Base-by-base conservation (phyloP, 768 basidiomycete genomes). In the Tricholoma bakamatsutake region DNA sequence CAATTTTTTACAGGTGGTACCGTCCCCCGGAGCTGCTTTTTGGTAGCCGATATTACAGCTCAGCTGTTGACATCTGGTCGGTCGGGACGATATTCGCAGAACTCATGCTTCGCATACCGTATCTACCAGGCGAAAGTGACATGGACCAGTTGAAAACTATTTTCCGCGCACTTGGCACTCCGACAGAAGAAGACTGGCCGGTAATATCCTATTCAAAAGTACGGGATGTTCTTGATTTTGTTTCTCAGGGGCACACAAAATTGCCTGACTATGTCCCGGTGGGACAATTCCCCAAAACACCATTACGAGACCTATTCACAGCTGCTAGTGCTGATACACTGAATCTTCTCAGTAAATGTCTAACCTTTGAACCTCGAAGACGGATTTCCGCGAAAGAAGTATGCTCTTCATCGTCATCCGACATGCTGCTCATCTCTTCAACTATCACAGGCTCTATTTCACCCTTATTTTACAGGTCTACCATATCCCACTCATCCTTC, bases 61-160 rank as follows among this genome's bases (percentile, higher is more conserved):
- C 91, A 1, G 88, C 88, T 0, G 93, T 97, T 55, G 96, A 99
- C 69, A 83, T 93, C 31, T 99, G 96, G 96, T 97, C 95, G 9
- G 88, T 97, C 3, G 96, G 96, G 0, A 97, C 94, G 61, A 99
- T 99, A 60, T 96, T 98, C 65, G 93, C 96, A 3, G 97, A 99
- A 68, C 81, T 98, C 50, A 96, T 98, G 89, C 76, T 98, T 33
- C 84, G 97, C 13, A 93, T 90, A 24, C 97, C 97, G 1, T 99
- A 97, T 65, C 80, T 98, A 27, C 87, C 97, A 1, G 97, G 95
- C 15, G 95, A 97, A 61, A 89, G 84, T 51, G 97, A 98, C 69
- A 88, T 99, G 82, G 96, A 97, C 69, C 97, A 99, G 66, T 73
- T 99, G 31, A 95, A 94, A 68, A 92, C 88, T 34, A 95, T 85